These are phyloP conservation scores for Exophiala calicioides DNA, from an alignment of 2,329 filamentous ascomycete species.

Conservation along the genomic window DNA sequence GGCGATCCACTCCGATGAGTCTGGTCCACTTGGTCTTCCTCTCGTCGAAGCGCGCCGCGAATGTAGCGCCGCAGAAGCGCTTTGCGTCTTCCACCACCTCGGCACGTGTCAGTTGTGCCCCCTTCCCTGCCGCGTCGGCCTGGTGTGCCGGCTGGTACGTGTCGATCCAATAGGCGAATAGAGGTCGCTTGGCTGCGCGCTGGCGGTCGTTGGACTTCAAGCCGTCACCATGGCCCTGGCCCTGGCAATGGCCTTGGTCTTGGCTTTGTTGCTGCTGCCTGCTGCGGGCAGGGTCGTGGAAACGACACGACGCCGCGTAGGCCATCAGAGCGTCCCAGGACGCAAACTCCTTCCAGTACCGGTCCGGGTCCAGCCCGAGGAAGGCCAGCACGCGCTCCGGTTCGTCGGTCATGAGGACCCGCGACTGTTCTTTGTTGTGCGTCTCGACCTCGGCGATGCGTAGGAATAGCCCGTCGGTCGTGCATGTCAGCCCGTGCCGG, in stretches of 20 bases:
- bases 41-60: constrained; percentile 16
- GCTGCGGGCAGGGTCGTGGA: constrained; percentile 16
- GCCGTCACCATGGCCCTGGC: no score
- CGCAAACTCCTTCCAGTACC: constrained; percentile 59
- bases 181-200: constrained; percentile 37
- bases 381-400: constrained; percentile 54
- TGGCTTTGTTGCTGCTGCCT: no score
- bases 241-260: no score
- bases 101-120: constrained; percentile 19
- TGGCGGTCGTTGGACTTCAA: constrained; percentile 29
- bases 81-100: constrained; percentile 24
- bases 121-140: constrained; percentile 10
- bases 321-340: constrained; percentile 23
- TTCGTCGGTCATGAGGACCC: constrained; percentile 62
- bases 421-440: constrained; percentile 31
- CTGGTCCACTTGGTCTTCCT: constrained; percentile 9
- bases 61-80: constrained; percentile 22
- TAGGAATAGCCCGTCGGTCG: constrained; percentile 64
- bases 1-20: constrained; percentile 8
- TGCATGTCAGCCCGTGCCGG: constrained; percentile 65
- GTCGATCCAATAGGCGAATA: constrained; percentile 31
- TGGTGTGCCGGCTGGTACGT: constrained; percentile 25
- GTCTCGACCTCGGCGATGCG: constrained; percentile 63
- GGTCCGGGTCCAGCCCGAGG: constrained; percentile 52
- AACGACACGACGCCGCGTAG: constrained; percentile 23